These are phyloP conservation scores for Myxozyma monticola DNA, from an alignment of 805 yeast genomes.

Conservation along the genomic window DNA sequence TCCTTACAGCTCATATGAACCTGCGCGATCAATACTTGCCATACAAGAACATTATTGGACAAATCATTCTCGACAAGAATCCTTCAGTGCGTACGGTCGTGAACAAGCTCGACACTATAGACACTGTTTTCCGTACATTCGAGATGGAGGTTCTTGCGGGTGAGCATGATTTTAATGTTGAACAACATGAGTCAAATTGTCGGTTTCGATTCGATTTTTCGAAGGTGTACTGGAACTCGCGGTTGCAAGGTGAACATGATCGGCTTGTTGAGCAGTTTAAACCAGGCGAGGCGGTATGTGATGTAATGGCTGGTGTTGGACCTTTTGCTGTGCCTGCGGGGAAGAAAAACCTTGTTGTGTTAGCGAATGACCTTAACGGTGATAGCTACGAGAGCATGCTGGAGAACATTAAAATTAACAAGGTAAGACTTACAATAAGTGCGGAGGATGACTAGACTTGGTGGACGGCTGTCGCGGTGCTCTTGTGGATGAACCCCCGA, in stretches of 20 bases:
- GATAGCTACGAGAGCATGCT: conserved; percentile 71
- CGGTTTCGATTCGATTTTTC: conserved; percentile 82
- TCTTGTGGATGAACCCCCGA: conserved; percentile 13
- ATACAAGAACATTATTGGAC: conserved; percentile 78
- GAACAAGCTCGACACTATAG: conserved; percentile 84
- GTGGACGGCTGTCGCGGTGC: conserved; percentile 14
- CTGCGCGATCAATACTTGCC: conserved; percentile 81
- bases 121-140: conserved; percentile 85
- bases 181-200: conserved; percentile 77
- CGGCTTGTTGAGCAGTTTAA: conserved; percentile 63
- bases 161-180: conserved; percentile 68
- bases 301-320: conserved; percentile 98
- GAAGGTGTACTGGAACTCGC: conserved; percentile 96
- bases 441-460: conserved; percentile 5
- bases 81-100: conserved; percentile 83
- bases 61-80: conserved; percentile 85
- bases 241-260: conserved; percentile 91
- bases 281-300: conserved; percentile 77
- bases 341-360: conserved; percentile 70
- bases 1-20: conserved; percentile 72
- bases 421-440: conserved; percentile 43
- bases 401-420: conserved; percentile 64
- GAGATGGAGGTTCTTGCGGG: conserved; percentile 95
- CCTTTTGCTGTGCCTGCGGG: conserved; percentile 98
- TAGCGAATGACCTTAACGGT: conserved; percentile 94